Conservation (phyloP, 2,329 filamentous ascomycete genomes). For the Periconia sp. region DNA sequence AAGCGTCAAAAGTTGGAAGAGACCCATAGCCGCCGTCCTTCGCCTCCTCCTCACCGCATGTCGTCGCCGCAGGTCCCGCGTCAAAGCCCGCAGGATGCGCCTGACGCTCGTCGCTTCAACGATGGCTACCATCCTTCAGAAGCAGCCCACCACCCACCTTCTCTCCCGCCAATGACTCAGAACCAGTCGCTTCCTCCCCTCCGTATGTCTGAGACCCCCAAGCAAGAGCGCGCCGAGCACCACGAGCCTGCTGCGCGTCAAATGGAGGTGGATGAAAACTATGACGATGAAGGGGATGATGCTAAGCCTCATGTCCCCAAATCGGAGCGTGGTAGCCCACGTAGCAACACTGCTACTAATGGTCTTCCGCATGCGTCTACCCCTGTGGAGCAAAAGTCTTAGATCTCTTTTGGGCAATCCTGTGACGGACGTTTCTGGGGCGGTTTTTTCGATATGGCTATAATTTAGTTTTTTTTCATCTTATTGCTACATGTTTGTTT, state of each 20-base stretch:
- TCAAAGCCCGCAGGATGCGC: conserved; percentile 69
- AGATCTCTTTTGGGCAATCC: neutral
- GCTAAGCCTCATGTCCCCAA: conserved; percentile 58
- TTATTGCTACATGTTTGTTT: neutral
- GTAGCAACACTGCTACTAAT: conserved; percentile 32
- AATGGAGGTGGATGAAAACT: conserved; percentile 97
- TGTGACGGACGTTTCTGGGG: too few species aligned
- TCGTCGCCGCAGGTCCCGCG: conserved; percentile 64
- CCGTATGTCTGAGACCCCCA: conserved; percentile 55
- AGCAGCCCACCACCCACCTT: conserved; percentile 80
- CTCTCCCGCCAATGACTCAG: conserved; percentile 54
- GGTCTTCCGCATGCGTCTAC: conserved; percentile 36
- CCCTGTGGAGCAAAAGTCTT: conserved; percentile 40
- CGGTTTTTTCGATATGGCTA: too few species aligned
- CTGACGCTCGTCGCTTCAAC: conserved; percentile 64
- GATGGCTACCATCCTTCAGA: conserved; percentile 91
- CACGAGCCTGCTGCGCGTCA: conserved; percentile 88
- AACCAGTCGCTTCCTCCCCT: conserved; percentile 55
- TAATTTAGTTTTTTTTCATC: neutral
- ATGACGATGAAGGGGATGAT: conserved; percentile 91
- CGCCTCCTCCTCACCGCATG: conserved; percentile 51
- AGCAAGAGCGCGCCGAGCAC: conserved; percentile 48
- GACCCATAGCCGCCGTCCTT: conserved; percentile 70
- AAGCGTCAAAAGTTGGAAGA: conserved; percentile 85
- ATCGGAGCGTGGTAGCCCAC: conserved; percentile 50